Evolutionary conservation across 805 yeast species (phyloP).

Genomic region (Wickerhamiella alocasiicola): DNA sequence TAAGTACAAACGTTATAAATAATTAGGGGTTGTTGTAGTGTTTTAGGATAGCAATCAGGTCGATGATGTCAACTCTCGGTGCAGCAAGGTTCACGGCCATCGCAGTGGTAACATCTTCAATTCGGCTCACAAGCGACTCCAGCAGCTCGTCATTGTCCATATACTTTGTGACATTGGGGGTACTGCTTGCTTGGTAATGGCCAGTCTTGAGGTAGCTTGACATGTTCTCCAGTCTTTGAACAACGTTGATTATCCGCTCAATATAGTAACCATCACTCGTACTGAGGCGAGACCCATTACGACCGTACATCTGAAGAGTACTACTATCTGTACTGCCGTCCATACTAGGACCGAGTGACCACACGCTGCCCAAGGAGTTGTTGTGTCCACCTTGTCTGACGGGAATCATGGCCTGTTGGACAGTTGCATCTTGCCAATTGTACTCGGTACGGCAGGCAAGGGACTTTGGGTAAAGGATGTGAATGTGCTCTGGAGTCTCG

Average conservation of each 20-base stretch:
- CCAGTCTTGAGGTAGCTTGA: background rate
- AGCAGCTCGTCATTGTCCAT: constrained; percentile 26
- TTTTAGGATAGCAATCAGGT: background rate
- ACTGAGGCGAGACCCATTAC: too few species aligned
- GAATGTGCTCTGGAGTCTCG: constrained; percentile 81
- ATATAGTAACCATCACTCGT: background rate
- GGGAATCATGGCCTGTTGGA: background rate
- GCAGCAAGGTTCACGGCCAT: constrained; percentile 33
- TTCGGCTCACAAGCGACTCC: constrained; percentile 54
- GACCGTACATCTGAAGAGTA: background rate
- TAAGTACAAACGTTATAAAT: too few species aligned
- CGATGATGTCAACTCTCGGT: background rate
- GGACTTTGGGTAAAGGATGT: constrained; percentile 59
- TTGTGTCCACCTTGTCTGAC: background rate
- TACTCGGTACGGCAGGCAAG: constrained; percentile 41
- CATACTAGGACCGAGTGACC: background rate
- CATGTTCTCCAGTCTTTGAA: background rate
- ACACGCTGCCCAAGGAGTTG: background rate
- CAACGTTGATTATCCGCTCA: background rate
- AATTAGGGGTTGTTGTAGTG: too few species aligned
- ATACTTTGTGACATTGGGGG: background rate
- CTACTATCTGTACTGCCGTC: background rate
- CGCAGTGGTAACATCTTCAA: constrained; percentile 46
- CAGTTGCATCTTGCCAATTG: constrained; percentile 14
- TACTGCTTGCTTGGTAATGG: background rate